Percentiles rank a stretch among this genome's conserved stretches.
Evolutionary conservation across 192 early-diverging fungal species (phyloP).

Genomic region (Coemansia sp.): DNA sequence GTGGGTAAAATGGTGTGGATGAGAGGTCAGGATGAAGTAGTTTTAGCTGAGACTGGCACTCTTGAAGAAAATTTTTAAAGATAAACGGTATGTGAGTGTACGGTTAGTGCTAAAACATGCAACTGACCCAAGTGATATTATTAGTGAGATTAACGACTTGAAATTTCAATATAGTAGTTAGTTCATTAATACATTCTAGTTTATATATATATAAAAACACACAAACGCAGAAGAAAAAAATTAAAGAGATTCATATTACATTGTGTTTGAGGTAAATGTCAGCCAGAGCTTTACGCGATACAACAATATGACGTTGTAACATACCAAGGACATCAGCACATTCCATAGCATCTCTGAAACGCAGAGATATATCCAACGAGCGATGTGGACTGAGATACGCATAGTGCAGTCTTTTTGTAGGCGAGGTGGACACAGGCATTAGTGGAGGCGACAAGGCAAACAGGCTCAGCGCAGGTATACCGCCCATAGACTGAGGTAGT

Average conservation of each 20-base stretch:
- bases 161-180: neutral
- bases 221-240: neutral
- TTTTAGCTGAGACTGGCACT: too few species aligned
- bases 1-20: too few species aligned
- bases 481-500: conserved; percentile 30
- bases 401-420: conserved; percentile 7
- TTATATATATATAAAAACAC: neutral
- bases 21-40: too few species aligned
- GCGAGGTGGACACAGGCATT: neutral
- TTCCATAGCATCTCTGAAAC: conserved; percentile 14
- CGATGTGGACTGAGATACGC: conserved; percentile 26
- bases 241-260: conserved; percentile 20
- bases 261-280: conserved; percentile 33
- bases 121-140: neutral
- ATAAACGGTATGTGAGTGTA: too few species aligned
- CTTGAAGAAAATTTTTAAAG: neutral
- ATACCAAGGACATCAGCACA: conserved; percentile 1
- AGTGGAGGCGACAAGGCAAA: neutral
- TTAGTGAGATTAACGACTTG: neutral
- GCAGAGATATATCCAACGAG: conserved; percentile 32
- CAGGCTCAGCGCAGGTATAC: conserved; percentile 18
- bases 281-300: conserved; percentile 29
- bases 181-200: neutral
- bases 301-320: conserved; percentile 1
- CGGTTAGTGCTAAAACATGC: too few species aligned